Evolutionary conservation across 148 eudicot genomes (phyloP).

Genomic region (Diospyros lotus): DNA sequence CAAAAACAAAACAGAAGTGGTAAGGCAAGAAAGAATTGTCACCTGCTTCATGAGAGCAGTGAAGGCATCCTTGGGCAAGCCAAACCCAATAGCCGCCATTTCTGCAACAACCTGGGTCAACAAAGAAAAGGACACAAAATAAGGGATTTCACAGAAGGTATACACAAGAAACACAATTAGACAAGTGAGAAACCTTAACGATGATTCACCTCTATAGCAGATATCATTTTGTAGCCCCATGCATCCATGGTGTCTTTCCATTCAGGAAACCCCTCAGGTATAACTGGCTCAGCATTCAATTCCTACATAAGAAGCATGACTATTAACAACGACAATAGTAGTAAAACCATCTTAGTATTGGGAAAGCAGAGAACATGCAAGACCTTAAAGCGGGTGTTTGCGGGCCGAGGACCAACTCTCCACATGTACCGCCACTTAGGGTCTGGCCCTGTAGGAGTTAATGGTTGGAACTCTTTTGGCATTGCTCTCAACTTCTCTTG

Average conservation of each 20-base stretch:
- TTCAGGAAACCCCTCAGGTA: constrained; percentile 84
- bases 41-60: constrained; percentile 92
- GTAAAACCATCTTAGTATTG: background rate
- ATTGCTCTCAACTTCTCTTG: constrained; percentile 57
- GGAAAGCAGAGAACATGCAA: background rate
- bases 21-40: background rate
- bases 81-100: constrained; percentile 93
- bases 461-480: constrained; percentile 60
- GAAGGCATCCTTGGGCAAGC: constrained; percentile 79
- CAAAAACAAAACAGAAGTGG: background rate
- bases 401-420: constrained; percentile 93
- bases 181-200: constrained; percentile 9
- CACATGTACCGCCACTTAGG: constrained; percentile 99
- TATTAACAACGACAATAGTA: background rate
- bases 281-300: constrained; percentile 90
- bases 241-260: constrained; percentile 97
- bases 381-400: constrained; percentile 70
- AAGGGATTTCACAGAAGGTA: background rate
- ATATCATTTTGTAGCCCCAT: constrained; percentile 90
- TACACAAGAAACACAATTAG: background rate
- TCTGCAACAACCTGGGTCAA: constrained; percentile 74
- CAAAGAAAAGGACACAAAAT: constrained; percentile 2
- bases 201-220: constrained; percentile 65
- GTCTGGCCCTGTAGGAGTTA: constrained; percentile 85
- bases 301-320: constrained; percentile 40